Evolutionary conservation across 345 rosid genomes (phyloP).

Genomic region (Psidium guajava): DNA sequence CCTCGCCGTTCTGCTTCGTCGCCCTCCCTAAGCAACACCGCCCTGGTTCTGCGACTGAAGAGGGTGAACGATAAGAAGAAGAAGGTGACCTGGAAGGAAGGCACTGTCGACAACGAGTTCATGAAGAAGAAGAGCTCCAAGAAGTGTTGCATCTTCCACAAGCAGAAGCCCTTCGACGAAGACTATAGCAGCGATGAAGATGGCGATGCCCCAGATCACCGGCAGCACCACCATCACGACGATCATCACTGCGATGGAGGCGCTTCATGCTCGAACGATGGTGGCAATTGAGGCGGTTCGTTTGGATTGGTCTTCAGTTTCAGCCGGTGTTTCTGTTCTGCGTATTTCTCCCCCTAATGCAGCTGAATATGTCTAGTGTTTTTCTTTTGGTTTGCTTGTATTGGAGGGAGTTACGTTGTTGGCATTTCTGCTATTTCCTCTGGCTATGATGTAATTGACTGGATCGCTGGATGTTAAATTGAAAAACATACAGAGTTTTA

Average conservation of each 20-base stretch:
- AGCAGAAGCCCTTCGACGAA: slow-evolving; percentile 82
- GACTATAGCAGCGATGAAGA: slow-evolving; percentile 80
- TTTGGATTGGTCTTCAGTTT: background rate
- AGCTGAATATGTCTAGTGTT: background rate
- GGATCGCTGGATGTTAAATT: background rate
- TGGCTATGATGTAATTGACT: background rate
- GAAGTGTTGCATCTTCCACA: slow-evolving; percentile 97
- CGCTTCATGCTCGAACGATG: slow-evolving; percentile 7
- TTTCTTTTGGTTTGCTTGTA: background rate
- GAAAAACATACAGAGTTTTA: background rate
- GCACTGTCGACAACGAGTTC: slow-evolving; percentile 91
- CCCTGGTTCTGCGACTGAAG: slow-evolving; percentile 35
- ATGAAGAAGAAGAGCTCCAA: slow-evolving; percentile 96
- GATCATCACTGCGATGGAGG: slow-evolving; percentile 4
- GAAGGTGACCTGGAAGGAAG: slow-evolving; percentile 92
- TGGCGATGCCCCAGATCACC: slow-evolving; percentile 12
- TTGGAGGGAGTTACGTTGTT: background rate
- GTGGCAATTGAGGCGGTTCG: background rate
- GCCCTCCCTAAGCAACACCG: slow-evolving; percentile 18
- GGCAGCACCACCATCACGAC: slow-evolving; percentile 3
- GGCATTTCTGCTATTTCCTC: background rate
- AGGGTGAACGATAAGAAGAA: slow-evolving; percentile 64
- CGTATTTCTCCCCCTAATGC: background rate
- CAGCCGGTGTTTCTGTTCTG: background rate
- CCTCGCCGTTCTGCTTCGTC: slow-evolving; percentile 8